A percentile compares a stretch with the other conserved stretches of the same genome.
Evolutionary conservation across 129 eudicot genomes (phyloP).

Genomic region (Apium graveolens): DNA sequence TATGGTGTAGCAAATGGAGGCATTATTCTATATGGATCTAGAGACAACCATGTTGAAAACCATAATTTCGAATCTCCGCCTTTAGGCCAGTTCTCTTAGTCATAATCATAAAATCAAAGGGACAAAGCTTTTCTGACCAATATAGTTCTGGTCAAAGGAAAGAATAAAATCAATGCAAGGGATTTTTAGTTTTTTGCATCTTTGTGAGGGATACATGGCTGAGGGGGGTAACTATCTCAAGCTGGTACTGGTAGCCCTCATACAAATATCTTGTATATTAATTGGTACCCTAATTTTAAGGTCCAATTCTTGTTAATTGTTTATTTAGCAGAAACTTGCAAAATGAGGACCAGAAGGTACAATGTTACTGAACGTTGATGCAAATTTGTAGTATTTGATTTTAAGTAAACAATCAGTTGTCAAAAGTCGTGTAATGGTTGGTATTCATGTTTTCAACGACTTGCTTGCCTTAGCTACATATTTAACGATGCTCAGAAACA

Average conservation of each 20-base stretch:
- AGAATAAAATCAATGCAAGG: constrained; percentile 17
- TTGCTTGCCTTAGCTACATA: not conserved
- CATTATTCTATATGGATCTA: constrained; percentile 45
- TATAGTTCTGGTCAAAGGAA: constrained; percentile 22
- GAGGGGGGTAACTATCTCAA: constrained; percentile 11
- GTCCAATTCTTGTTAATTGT: not conserved
- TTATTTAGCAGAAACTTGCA: constrained; percentile 9
- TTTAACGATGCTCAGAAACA: not conserved
- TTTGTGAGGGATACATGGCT: constrained; percentile 14
- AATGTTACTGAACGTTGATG: not conserved
- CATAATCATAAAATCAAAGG: constrained; percentile 50
- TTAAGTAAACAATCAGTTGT: not conserved
- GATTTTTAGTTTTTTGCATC: constrained; percentile 14
- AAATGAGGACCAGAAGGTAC: not conserved
- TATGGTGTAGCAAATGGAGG: constrained; percentile 50
- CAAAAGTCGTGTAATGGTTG: not conserved
- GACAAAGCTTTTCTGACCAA: constrained; percentile 45
- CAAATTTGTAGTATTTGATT: not conserved
- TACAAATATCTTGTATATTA: constrained; percentile 15
- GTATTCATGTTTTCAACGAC: not conserved
- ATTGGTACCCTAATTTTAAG: not conserved
- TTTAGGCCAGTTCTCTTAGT: constrained; percentile 43
- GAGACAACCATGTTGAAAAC: constrained; percentile 42
- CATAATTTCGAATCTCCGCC: constrained; percentile 36
- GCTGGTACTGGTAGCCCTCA: constrained; percentile 9